phyloP scores from a whole-genome alignment of 306 rosid species.

The Quercus cerris region DNA sequence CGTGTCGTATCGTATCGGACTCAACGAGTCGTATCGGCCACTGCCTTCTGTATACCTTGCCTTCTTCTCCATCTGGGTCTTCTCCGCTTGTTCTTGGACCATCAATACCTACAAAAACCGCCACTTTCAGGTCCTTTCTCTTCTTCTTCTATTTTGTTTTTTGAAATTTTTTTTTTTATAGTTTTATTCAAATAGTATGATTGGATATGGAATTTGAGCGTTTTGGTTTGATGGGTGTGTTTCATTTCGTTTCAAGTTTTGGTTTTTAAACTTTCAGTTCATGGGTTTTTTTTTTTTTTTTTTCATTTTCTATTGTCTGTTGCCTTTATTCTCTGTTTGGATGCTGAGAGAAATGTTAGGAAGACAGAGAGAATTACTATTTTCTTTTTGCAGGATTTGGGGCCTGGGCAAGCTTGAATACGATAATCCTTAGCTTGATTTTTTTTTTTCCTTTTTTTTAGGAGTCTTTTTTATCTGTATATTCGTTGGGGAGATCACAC shows the following conservation, averaged over 20 bases:
- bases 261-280: not conserved
- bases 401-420: not conserved
- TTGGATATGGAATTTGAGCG: not conserved
- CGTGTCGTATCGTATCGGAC: slow-evolving; percentile 26
- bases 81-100: slow-evolving; percentile 90
- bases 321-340: slow-evolving; percentile 2
- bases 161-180: not conserved
- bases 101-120: slow-evolving; percentile 75
- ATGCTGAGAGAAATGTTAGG: not conserved
- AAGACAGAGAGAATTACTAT: no score
- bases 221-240: not conserved
- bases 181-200: not conserved
- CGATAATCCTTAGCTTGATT: not conserved
- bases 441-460: not conserved
- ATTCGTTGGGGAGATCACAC: no score
- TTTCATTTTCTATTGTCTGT: no score
- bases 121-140: slow-evolving; percentile 68
- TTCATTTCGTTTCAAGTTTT: not conserved
- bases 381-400: not conserved
- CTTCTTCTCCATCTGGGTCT: slow-evolving; percentile 71
- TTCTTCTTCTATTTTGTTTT: not conserved
- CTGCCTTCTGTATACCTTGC: slow-evolving; percentile 75
- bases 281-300: not conserved
- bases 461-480: not conserved
- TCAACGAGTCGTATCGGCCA: slow-evolving; percentile 71